phyloP scores from a whole-genome alignment of 495 filamentous ascomycete genomes.

The Penicillium turbatum region DNA sequence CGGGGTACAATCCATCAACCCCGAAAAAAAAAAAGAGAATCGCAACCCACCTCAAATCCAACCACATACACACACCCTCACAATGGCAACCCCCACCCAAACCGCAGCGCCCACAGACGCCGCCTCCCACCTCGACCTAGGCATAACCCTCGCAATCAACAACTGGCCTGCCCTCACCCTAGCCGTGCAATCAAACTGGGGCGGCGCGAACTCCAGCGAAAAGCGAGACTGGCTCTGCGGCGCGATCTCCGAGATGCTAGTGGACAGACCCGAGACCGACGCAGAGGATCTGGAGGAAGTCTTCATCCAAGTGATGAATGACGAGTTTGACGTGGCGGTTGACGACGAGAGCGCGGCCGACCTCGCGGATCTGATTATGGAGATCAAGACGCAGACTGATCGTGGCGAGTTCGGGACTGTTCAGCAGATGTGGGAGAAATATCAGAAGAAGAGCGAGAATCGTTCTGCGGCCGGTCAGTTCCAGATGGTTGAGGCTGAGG shows the following conservation, averaged over 20 bases:
- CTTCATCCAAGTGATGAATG: slow-evolving; percentile 83
- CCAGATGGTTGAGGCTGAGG: slow-evolving; percentile 51
- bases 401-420: slow-evolving; percentile 65
- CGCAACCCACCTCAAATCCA: neutral
- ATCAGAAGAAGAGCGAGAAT: slow-evolving; percentile 52
- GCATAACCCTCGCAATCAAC: slow-evolving; percentile 72
- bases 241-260: slow-evolving; percentile 77
- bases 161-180: slow-evolving; percentile 82
- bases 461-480: slow-evolving; percentile 52
- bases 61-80: slow-evolving; percentile 10
- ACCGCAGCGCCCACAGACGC: slow-evolving; percentile 19
- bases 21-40: slow-evolving; percentile 3
- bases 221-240: slow-evolving; percentile 97
- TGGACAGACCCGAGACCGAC: slow-evolving; percentile 67
- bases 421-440: slow-evolving; percentile 61
- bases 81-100: slow-evolving; percentile 26
- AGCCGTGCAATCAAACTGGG: slow-evolving; percentile 83
- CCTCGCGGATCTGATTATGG: slow-evolving; percentile 68
- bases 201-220: slow-evolving; percentile 75
- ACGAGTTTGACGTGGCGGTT: slow-evolving; percentile 88
- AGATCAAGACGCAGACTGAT: slow-evolving; percentile 54
- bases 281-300: slow-evolving; percentile 77
- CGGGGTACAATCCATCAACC: slow-evolving; percentile 11
- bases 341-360: slow-evolving; percentile 81
- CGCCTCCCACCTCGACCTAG: slow-evolving; percentile 66